Base-by-base conservation (phyloP, 495 filamentous ascomycete species). In the Tuber magnatum region DNA sequence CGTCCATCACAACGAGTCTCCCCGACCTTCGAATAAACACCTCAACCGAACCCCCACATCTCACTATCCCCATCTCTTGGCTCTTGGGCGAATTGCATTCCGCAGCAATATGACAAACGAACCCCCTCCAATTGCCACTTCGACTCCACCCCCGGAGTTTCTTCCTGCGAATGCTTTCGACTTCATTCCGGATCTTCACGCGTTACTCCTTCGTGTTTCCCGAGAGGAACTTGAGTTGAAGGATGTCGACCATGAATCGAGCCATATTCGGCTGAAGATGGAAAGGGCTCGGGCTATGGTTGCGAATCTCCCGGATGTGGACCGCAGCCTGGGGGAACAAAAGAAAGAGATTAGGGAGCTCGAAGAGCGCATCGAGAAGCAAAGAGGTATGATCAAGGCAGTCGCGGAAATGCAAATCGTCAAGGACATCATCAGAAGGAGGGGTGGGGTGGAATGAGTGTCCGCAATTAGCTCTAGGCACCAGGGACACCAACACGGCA, bases 161-260 rank as follows among this genome's bases (percentile, higher is more conserved):
- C 86, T 88, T 80, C 85, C 89, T 82, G 83, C 88, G 73, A 86
- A 88, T 85, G 89, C 89, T 32, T 91, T 97, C 83, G 94, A 97
- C 86, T 89, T 93, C 76, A 87, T 97, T 70, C 93, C 95, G 71
- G 88, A 93, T 70, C 87, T 97, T 70, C 89, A 92, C 82, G 87
- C 89, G 18, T 88, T 97, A 78, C 88, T 97, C 69, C 86, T 89
- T 74, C 92, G 91, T 61, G 88, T 97, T 46, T 79, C 76, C 76
- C 65, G 80, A 68, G 71, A 82, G 73, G 81, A 82, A 32, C 87
- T 96, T 43, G 88, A 90, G 65, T 88, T 91, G 61, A 95, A 97
- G 83, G 90, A 94, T 76, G 88, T 98, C 38, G 88, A 90, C 16
- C 87, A 89, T 1, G 92, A 90, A 61, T 90, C 91, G 5, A 91